Base-by-base conservation (phyloP, 805 yeast genomes). In the Starmerella stigmatis region DNA sequence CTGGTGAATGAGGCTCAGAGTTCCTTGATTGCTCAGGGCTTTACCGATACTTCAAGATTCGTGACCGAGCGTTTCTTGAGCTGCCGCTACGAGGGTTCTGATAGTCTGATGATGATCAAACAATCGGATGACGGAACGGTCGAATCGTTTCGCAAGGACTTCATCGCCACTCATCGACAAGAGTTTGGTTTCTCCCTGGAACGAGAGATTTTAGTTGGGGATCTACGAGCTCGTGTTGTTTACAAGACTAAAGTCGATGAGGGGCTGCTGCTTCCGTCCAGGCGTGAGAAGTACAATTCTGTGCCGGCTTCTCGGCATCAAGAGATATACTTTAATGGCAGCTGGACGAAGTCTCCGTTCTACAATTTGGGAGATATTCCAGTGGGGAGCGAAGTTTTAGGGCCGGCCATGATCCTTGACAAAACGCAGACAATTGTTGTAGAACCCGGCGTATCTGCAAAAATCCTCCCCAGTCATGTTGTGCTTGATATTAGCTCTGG, bases 1-100 rank as follows among this genome's bases (percentile, higher is more conserved):
- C 64, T 86, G 48, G 62, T 61, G 5, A 48, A 53, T 1, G 64
- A 65, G 16, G 78, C 84, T 0, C 53, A 62, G 0, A 52, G 47
- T 5, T 65, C 70, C 35, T 67, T 74, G 30, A 45, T 41, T 2
- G 51, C 57, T 1, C 94, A 86, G 61, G 83, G 84, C 0, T 74
- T 78, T 0, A 43, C 61, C 61, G 60, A 63, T 4, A 64, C 69
- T 20, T 31, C 16, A 12, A 20, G 17, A 3, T 70, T 84, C 20
- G 60, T 56, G 21, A 68, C 71, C 44, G 94, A 86, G 57, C 73
- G 73, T 35, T 83, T 73, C 54, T 64, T 86, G 50, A 86, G 86
- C 59, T 66, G 86, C 70, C 72, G 94, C 57, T 88, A 83, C 59
- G 76, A 76, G 50, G 96, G 96, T 8, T 81, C 94, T n/a, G 96